phyloP scores from a whole-genome alignment of 2,329 filamentous ascomycete genomes.

The Atkinsonella hypoxylon region DNA sequence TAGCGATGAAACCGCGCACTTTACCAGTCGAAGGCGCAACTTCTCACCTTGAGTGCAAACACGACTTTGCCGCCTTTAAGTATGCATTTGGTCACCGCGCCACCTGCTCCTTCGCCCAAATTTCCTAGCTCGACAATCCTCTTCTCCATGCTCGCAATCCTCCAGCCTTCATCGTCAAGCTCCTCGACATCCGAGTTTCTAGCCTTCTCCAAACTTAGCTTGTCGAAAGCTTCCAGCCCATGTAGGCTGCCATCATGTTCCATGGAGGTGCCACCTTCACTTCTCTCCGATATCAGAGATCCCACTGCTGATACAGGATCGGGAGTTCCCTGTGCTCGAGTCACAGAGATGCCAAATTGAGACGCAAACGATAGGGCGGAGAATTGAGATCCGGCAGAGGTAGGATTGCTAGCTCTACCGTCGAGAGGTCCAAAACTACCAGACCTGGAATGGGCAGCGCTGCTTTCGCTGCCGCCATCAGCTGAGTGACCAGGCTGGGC shows the following conservation, averaged over 20 bases:
- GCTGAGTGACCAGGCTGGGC: constrained; percentile 52
- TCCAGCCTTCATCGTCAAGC: constrained; percentile 89
- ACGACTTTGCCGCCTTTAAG: constrained; percentile 86
- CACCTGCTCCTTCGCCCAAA: constrained; percentile 87
- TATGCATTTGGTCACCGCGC: constrained; percentile 83
- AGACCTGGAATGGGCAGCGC: constrained; percentile 65
- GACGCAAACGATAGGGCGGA: constrained; percentile 72
- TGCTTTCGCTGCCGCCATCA: constrained; percentile 68
- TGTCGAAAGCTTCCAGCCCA: constrained; percentile 65
- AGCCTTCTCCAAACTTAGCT: constrained; percentile 70
- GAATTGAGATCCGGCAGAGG: constrained; percentile 78
- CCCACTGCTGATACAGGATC: constrained; percentile 84
- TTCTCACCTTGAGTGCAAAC: constrained; percentile 80
- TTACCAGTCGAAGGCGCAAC: neutral
- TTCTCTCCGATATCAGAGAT: constrained; percentile 70
- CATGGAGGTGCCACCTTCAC: constrained; percentile 64
- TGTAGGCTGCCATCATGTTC: constrained; percentile 74
- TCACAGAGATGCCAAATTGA: constrained; percentile 55
- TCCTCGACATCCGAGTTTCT: constrained; percentile 84
- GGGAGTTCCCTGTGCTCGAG: constrained; percentile 54
- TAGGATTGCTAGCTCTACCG: constrained; percentile 66
- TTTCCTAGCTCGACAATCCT: constrained; percentile 81
- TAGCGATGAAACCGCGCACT: constrained; percentile 9
- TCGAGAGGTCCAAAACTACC: constrained; percentile 74
- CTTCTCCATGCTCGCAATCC: constrained; percentile 79